Percentiles rank a stretch among this genome's conserved stretches.
These are phyloP conservation scores for Wickerhamiella vanderwaltii DNA, from an alignment of 805 yeast species.

Conservation along the genomic window DNA sequence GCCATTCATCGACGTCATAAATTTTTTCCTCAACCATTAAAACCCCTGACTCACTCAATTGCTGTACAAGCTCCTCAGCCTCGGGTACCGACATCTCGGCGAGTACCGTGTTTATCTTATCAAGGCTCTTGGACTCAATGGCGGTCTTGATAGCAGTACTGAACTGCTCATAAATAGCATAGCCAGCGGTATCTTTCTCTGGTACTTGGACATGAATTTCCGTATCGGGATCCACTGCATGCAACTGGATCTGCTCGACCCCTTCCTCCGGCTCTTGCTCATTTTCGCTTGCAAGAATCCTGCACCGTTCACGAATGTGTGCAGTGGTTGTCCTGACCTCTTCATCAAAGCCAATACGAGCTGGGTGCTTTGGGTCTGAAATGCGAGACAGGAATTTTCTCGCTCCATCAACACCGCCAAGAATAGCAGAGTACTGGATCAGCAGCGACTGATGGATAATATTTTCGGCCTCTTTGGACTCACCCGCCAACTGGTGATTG, in stretches of 20 bases:
- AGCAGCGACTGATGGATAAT: conserved; percentile 72
- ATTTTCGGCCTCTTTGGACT: conserved; percentile 42
- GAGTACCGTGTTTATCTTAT: conserved; percentile 72
- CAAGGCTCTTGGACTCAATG: conserved; percentile 55
- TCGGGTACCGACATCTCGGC: conserved; percentile 59
- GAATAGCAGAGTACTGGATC: conserved; percentile 50
- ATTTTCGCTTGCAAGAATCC: conserved; percentile 39
- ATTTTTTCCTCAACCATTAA: conserved; percentile 59
- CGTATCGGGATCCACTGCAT: conserved; percentile 73
- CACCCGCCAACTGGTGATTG: conserved; percentile 59
- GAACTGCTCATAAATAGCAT: conserved; percentile 41
- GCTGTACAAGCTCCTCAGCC: conserved; percentile 65
- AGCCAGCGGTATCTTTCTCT: conserved; percentile 29
- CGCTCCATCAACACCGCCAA: conserved; percentile 32
- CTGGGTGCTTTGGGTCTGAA: conserved; percentile 42
- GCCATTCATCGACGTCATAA: conserved; percentile 30
- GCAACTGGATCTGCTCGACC: conserved; percentile 78
- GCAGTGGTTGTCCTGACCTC: conserved; percentile 63
- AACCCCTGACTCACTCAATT: conserved; percentile 69
- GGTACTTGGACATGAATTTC: conserved; percentile 55
- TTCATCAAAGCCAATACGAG: conserved; percentile 52
- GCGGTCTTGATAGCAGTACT: conserved; percentile 63
- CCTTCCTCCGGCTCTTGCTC: conserved; percentile 32
- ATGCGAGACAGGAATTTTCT: conserved; percentile 58
- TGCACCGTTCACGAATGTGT: conserved; percentile 69